Conservation (phyloP, 176 grass and related monocot species). For the Hsuehochloa calcarea region DNA sequence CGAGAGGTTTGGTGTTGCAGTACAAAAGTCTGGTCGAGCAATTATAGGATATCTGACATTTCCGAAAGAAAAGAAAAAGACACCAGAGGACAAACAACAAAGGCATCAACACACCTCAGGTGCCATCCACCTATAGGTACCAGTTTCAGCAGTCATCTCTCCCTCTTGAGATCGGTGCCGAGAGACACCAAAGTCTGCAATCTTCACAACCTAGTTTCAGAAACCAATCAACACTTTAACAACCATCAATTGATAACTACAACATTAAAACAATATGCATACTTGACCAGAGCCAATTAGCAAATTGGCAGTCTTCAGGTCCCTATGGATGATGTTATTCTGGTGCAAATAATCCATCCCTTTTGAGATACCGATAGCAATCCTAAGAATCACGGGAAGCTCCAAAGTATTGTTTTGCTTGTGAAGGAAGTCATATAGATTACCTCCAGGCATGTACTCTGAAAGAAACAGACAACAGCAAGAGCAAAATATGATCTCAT, state of each 20-base stretch:
- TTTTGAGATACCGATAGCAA: slow-evolving; percentile 79
- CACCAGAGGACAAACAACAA: background rate
- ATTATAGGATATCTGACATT: slow-evolving; percentile 4
- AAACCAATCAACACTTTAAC: slow-evolving; percentile 30
- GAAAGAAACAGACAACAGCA: slow-evolving; percentile 33
- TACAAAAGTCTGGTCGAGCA: background rate
- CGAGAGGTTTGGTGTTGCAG: background rate
- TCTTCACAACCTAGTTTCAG: slow-evolving; percentile 75
- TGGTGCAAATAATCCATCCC: slow-evolving; percentile 93
- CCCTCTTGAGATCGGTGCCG: slow-evolving; percentile 58
- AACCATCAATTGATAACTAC: slow-evolving; percentile 22
- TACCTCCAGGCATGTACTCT: slow-evolving; percentile 89
- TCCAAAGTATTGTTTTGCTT: slow-evolving; percentile 64
- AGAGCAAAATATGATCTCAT: background rate
- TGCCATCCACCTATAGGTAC: slow-evolving; percentile 98
- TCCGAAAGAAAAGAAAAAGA: background rate
- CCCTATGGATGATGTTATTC: slow-evolving; percentile 93
- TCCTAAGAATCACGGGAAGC: slow-evolving; percentile 62
- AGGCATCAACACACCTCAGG: slow-evolving; percentile 68
- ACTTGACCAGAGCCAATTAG: slow-evolving; percentile 70
- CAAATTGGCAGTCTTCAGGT: slow-evolving; percentile 92
- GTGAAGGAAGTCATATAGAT: slow-evolving; percentile 92
- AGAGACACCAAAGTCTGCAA: slow-evolving; percentile 95
- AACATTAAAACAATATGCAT: slow-evolving; percentile 19
- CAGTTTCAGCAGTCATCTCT: slow-evolving; percentile 98